These are phyloP conservation scores for Aspergillus fumigatus DNA, from an alignment of 2,329 filamentous ascomycete species.

Conservation along the genomic window DNA sequence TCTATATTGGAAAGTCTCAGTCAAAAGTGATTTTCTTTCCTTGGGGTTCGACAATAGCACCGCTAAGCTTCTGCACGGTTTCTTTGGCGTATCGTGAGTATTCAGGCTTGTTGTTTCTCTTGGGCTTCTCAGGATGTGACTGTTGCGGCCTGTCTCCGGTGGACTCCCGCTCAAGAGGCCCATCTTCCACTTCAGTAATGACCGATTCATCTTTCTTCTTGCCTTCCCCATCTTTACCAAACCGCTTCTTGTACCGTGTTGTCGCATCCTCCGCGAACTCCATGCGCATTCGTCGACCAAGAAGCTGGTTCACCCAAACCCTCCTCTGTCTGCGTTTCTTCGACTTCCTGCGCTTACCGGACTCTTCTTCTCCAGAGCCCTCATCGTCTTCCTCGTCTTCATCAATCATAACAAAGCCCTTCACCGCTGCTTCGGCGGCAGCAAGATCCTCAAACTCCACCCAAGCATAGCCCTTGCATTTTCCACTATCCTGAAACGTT, in stretches of 20 bases:
- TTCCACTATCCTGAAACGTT: slow-evolving; percentile 93
- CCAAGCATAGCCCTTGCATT: slow-evolving; percentile 98
- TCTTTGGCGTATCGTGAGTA: slow-evolving; percentile 46
- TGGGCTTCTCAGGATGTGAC: slow-evolving; percentile 20
- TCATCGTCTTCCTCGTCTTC: slow-evolving; percentile 45
- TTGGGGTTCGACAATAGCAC: slow-evolving; percentile 70
- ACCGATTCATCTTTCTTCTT: slow-evolving; percentile 19
- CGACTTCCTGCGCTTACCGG: slow-evolving; percentile 29
- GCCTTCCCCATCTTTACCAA: slow-evolving; percentile 63
- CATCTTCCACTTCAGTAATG: slow-evolving; percentile 15
- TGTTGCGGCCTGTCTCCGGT: slow-evolving; percentile 12
- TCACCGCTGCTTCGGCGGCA: slow-evolving; percentile 70
- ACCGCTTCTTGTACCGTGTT: slow-evolving; percentile 88
- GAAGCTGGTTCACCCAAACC: slow-evolving; percentile 81
- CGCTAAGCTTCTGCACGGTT: slow-evolving; percentile 63
- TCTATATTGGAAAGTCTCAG: slow-evolving; percentile 27
- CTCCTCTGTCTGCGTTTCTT: slow-evolving; percentile 45
- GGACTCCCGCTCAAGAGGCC: background rate
- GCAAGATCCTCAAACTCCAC: slow-evolving; percentile 80
- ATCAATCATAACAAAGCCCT: slow-evolving; percentile 68
- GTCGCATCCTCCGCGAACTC: slow-evolving; percentile 93
- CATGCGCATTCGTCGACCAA: slow-evolving; percentile 75
- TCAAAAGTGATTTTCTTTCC: slow-evolving; percentile 84
- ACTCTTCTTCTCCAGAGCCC: slow-evolving; percentile 41
- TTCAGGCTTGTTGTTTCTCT: slow-evolving; percentile 25